Evolutionary conservation across 2,329 filamentous ascomycete species (phyloP), one percentile per base, ranked within the genome.

Genomic region (Neodidymelliopsis sp.): DNA sequence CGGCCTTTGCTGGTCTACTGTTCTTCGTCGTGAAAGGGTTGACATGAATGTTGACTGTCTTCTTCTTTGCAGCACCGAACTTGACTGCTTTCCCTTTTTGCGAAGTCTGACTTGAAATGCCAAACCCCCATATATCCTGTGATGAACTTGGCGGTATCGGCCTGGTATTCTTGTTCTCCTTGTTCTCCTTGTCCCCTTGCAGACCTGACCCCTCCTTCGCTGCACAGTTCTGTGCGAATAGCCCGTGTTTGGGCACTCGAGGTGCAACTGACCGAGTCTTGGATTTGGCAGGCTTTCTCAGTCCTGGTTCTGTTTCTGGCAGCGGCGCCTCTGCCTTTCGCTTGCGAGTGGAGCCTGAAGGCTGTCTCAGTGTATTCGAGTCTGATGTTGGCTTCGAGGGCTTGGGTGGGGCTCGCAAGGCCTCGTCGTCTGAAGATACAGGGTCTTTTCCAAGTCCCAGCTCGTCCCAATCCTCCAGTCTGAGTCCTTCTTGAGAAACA

Each of bases 371-470:
- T 6, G 5, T 19, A 10, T 46, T 20, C 12, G 29, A 18, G n/a
- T 33, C n/a, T 11, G 12, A n/a, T 4, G 34, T 3, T 6, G 28
- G 5, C 6, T 24, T 37, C 16, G 31, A 19, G 24, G 23, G 12
- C 12, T 28, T 19, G 9, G 37, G 22, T 11, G 31, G 33, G 12
- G 33, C 31, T 12, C 19, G 24, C 11, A 40, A 38, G 3, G 38
- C 27, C 37, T 67, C 64, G 13, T 66, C 61, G 34, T 56, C 56
- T 10, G 65, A 62, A 2, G 59, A 63, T 2, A 59, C 12, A 2
- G 68, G 66, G 3, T 67, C 63, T 1, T 54, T 54, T 29, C 56
- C 35, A 22, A 66, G 49, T 18, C 49, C 30, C 10, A 31, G 29
- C 29, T 31, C 29, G 22, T 24, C n/a, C 20, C 20, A 24, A 15